phyloP scores from a whole-genome alignment of 1,284 basidiomycete species.

The Heterobasidion occidentale region DNA sequence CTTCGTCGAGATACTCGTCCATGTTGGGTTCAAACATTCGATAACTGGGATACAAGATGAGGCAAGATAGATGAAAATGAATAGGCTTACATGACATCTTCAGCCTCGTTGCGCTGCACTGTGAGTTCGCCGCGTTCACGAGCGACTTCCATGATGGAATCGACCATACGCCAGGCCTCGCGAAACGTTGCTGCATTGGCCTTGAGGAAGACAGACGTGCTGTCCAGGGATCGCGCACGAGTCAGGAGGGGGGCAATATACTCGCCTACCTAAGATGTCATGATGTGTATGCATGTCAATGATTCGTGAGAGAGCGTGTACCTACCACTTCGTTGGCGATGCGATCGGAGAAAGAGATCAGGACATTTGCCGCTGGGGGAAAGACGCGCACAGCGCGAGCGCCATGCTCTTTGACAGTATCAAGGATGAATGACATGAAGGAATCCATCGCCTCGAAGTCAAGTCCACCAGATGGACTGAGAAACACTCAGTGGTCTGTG shows the following conservation, averaged over 20 bases:
- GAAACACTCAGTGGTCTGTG: background rate
- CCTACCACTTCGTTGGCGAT: conserved; percentile 71
- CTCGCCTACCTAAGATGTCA: conserved; percentile 61
- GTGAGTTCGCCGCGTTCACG: conserved; percentile 13
- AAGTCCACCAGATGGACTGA: conserved; percentile 41
- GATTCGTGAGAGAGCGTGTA: conserved; percentile 12
- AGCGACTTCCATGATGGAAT: conserved; percentile 56
- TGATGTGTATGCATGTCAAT: background rate
- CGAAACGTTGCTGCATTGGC: conserved; percentile 87
- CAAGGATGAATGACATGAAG: conserved; percentile 72
- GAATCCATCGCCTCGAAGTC: conserved; percentile 91
- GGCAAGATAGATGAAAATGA: conserved; percentile 2
- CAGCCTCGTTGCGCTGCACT: conserved; percentile 37
- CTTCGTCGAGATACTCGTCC: conserved; percentile 95
- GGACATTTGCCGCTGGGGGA: conserved; percentile 66
- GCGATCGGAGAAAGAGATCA: conserved; percentile 70
- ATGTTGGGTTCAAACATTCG: conserved; percentile 92
- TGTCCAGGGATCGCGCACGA: conserved; percentile 69
- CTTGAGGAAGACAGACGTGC: conserved; percentile 65
- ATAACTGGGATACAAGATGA: conserved; percentile 42
- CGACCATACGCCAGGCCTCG: conserved; percentile 83
- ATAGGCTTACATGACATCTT: conserved; percentile 70
- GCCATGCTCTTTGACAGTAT: conserved; percentile 68
- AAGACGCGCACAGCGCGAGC: conserved; percentile 80
- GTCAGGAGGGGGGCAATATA: conserved; percentile 78